These are phyloP conservation scores for Starmerella etchellsii DNA, from an alignment of 805 yeast species.

Conservation along the genomic window DNA sequence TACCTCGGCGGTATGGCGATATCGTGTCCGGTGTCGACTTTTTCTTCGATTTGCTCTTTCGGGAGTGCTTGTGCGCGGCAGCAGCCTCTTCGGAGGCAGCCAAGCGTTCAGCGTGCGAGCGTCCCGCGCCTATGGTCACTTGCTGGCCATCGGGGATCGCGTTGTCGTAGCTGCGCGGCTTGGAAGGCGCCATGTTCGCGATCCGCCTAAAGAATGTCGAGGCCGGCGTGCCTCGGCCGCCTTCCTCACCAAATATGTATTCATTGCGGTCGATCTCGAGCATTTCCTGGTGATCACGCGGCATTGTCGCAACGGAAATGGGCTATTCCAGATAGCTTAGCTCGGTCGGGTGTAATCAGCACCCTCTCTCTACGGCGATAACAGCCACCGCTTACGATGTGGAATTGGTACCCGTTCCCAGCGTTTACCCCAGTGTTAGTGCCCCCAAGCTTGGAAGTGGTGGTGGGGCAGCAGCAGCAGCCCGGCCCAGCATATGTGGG, in stretches of 20 bases:
- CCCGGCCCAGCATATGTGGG: too few relatives aligned
- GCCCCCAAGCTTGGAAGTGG: too few relatives aligned
- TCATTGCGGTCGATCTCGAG: conserved; percentile 31
- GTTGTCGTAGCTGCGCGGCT: background rate
- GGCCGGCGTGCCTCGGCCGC: conserved; percentile 52
- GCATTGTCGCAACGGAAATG: conserved; percentile 9
- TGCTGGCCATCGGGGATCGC: conserved; percentile 24
- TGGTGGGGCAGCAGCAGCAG: too few relatives aligned
- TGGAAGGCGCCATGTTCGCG: conserved; percentile 20
- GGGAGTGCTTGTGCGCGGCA: background rate
- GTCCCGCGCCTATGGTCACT: conserved; percentile 40
- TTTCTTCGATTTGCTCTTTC: conserved; percentile 7
- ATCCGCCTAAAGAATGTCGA: conserved; percentile 37
- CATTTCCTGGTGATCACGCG: conserved; percentile 17
- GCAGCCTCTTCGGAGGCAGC: conserved; percentile 3
- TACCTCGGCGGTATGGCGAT: background rate
- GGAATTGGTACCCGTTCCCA: too few relatives aligned
- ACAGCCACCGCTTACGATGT: background rate
- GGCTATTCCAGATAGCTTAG: conserved; percentile 2
- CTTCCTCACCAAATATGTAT: conserved; percentile 53
- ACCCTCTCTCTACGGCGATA: background rate
- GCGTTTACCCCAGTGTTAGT: too few relatives aligned
- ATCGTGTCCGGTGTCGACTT: background rate
- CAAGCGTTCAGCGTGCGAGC: conserved; percentile 38
- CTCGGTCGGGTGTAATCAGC: background rate